Evolutionary conservation across 2,329 filamentous ascomycete genomes (phyloP), one percentile per base, ranked within the genome.

Genomic region (Orbilia oligospora): DNA sequence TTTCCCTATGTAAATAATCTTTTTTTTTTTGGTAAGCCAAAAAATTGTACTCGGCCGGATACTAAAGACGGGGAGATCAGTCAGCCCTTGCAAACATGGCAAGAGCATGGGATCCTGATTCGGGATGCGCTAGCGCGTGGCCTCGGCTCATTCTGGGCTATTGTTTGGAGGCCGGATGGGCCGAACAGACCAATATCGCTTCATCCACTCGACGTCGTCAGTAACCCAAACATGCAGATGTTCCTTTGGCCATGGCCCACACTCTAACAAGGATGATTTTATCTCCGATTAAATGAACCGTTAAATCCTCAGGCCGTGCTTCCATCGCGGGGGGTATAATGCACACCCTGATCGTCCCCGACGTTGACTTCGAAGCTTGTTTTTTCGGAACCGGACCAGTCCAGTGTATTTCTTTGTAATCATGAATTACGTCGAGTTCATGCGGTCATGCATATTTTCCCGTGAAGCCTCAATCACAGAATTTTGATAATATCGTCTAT

Each of bases 31-130:
- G 3, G 3, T 76, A 76, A 76, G 66, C 38, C 38, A 49, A 48
- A 66, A 70, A 66, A 58, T 30, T 30, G n/a, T 18, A 71, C 51
- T 71, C 67, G 73, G 67, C 73, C 72, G 71, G 67, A 64, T 67
- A 18, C 63, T 36, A 22, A 30, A n/a, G 10, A 58, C 72, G 58
- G 65, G 55, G 65, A 58, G 24, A 71, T 71, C 66, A 38, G 20
- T 20, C 44, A 41, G 18, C 53, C 67, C 58, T 36, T 30, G 61
- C 44, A 65, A 41, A 2, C n/a, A 41, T 41, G 38, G 41, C 36
- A 33, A 33, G 46, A 63, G 49, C 69, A 72, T 72, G 69, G 48
- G 30, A 36, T 55, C 58, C 58, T 66, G 36, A 66, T 72, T 72
- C 46, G 58, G 69, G 58, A 27, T 65, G 48, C 33, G 38, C 51